phyloP scores from a whole-genome alignment of 164 flowering plant species.

The Paratinospora sagittata region DNA sequence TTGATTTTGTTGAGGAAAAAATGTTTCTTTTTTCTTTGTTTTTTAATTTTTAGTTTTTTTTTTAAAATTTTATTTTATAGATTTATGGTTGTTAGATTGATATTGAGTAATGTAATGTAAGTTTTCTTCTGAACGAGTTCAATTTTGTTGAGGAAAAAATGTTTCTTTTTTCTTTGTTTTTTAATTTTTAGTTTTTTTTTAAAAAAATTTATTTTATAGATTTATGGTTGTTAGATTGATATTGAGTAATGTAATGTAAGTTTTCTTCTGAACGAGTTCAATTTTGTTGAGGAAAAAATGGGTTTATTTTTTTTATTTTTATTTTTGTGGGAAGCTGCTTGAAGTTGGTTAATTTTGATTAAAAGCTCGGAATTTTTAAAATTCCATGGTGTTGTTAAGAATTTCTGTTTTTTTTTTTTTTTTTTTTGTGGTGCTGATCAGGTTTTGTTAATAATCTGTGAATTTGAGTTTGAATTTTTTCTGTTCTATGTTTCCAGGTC shows the following conservation, averaged over 20 bases:
- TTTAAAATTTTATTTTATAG: too few relatives aligned
- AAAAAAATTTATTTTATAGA: too few relatives aligned
- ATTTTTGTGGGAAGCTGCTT: background rate
- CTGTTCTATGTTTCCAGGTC: slow-evolving; percentile 31
- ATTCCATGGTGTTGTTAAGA: too few relatives aligned
- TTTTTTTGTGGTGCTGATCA: background rate
- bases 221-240: too few relatives aligned
- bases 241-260: too few relatives aligned
- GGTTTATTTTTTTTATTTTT: background rate
- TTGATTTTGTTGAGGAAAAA: background rate
- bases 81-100: background rate
- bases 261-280: too few relatives aligned
- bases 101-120: too few relatives aligned
- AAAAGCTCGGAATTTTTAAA: background rate
- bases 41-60: too few relatives aligned
- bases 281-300: background rate
- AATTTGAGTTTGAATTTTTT: background rate
- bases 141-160: background rate
- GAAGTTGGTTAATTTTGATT: background rate
- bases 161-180: background rate
- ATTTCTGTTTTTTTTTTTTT: background rate
- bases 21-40: background rate
- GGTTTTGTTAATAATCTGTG: background rate
- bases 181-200: too few relatives aligned
- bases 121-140: too few relatives aligned